Conservation (phyloP, 768 basidiomycete genomes). For the Melanogaster broomeanus region DNA sequence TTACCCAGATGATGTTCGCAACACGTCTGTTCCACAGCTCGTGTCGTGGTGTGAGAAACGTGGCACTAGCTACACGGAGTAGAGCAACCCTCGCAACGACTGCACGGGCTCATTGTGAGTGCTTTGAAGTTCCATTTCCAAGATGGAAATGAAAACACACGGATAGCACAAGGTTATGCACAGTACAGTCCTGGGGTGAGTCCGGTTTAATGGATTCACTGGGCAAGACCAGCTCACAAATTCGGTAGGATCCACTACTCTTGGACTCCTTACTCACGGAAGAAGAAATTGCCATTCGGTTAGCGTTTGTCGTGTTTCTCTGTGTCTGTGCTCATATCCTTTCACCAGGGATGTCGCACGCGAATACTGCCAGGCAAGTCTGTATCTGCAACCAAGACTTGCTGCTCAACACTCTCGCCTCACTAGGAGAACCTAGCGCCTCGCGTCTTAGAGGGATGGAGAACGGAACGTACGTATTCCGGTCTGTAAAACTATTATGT, state of each 20-base stretch:
- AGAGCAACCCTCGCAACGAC: constrained; percentile 20
- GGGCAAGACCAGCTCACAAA: constrained; percentile 3
- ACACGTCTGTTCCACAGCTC: constrained; percentile 7
- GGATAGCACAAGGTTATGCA: constrained; percentile 17
- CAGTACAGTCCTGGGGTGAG: constrained; percentile 25
- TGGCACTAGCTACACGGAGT: constrained; percentile 9
- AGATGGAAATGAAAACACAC: not conserved
- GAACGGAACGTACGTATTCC: constrained; percentile 70
- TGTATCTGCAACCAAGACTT: not conserved
- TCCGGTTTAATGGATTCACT: not conserved
- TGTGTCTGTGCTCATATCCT: constrained; percentile 1
- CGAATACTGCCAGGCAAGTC: constrained; percentile 73
- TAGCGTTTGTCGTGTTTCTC: constrained; percentile 12
- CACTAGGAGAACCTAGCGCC: constrained; percentile 77
- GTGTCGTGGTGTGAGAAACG: constrained; percentile 7
- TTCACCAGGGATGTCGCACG: constrained; percentile 72
- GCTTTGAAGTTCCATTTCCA: not conserved
- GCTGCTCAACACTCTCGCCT: not conserved
- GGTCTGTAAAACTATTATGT: not conserved
- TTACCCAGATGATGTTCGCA: constrained; percentile 1
- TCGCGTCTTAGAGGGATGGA: constrained; percentile 86
- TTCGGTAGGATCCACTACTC: constrained; percentile 74
- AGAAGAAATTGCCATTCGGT: constrained; percentile 91
- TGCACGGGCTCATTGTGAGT: constrained; percentile 17
- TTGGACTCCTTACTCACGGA: constrained; percentile 81